Evolutionary conservation across 2,329 filamentous ascomycete genomes (phyloP), one percentile per base, ranked within the genome.

Genomic region (Phaeosphaeria sp.): DNA sequence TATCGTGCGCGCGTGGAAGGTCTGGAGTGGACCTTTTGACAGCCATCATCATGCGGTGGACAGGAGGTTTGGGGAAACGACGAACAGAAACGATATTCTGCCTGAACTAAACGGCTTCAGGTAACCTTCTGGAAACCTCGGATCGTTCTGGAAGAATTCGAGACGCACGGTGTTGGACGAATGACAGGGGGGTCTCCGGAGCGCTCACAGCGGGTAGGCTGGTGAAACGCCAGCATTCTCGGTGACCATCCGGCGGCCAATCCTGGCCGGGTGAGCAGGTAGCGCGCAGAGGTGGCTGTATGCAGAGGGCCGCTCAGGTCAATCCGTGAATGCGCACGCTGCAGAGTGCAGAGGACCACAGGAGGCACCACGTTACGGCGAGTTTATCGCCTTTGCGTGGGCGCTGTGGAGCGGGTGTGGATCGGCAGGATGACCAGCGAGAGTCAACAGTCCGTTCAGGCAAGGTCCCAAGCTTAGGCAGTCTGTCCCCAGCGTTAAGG

Each of bases 121-220:
- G 73, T 56, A 75, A 63, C 48, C 63, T 75, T 75, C 74, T 72
- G 66, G 74, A 76, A 74, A 64, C 42, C 52, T 57, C 53, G 48
- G 62, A 56, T 53, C 47, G 48, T 70, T 70, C 67, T 63, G 55
- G 66, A 68, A 67, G 56, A 60, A 52, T 56, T 53, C 20, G 46
- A 30, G 48, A 60, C 45, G 61, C 65, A 71, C 64, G 66, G 64
- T 55, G 59, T 59, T 56, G 55, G 51, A 39, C 30, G 58, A 53
- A 55, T 43, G 60, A 57, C 61, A 67, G 56, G 64, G 62, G 61
- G 30, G 24, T n/a, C 20, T 20, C n/a, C 33, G 49, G 42, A 52
- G 25, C 15, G 47, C 15, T 18, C 27, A 44, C 36, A 25, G 50
- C 36, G 42, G 50, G 49, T 42, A 53, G 50, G 52, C 52, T 59